These are phyloP conservation scores for Zanthoxylum bungeanum DNA, from an alignment of 345 rosid genomes.

Conservation along the genomic window DNA sequence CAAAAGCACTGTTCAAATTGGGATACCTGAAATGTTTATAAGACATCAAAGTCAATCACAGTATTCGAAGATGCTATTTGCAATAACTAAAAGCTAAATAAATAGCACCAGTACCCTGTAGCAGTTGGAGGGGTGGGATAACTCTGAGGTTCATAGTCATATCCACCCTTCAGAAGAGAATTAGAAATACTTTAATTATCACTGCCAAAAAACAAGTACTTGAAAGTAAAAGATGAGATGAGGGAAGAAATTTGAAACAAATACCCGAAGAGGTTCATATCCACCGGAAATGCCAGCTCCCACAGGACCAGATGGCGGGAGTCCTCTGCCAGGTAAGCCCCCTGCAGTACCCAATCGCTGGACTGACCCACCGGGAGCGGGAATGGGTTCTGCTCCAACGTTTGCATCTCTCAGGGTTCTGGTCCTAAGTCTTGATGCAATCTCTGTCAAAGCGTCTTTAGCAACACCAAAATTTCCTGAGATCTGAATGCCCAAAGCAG, in stretches of 20 bases:
- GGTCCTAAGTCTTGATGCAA: slow-evolving; percentile 44
- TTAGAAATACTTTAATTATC: slow-evolving; percentile 5
- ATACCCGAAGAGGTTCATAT: slow-evolving; percentile 41
- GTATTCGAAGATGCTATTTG: background rate
- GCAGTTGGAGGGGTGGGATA: slow-evolving; percentile 41
- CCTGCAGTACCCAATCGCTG: slow-evolving; percentile 31
- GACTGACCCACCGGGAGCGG: slow-evolving; percentile 30
- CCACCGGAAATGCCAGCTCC: slow-evolving; percentile 35
- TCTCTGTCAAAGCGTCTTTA: slow-evolving; percentile 55
- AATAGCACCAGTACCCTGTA: slow-evolving; percentile 24
- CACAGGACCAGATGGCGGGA: slow-evolving; percentile 22
- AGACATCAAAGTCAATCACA: background rate
- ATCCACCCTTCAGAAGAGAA: slow-evolving; percentile 40
- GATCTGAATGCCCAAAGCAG: slow-evolving; percentile 36
- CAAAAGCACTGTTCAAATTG: slow-evolving; percentile 28
- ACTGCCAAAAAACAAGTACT: background rate
- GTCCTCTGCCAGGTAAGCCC: slow-evolving; percentile 30
- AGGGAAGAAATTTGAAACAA: background rate
- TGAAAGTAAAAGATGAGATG: background rate
- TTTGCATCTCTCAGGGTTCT: slow-evolving; percentile 51
- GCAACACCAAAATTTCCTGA: slow-evolving; percentile 51
- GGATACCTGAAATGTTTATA: slow-evolving; percentile 28
- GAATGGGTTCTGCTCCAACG: slow-evolving; percentile 33
- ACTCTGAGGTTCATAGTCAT: slow-evolving; percentile 37
- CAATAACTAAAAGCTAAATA: background rate